phyloP scores from a whole-genome alignment of 1,139 yeast genomes.

The Pneumocystis oryctolagi region DNA sequence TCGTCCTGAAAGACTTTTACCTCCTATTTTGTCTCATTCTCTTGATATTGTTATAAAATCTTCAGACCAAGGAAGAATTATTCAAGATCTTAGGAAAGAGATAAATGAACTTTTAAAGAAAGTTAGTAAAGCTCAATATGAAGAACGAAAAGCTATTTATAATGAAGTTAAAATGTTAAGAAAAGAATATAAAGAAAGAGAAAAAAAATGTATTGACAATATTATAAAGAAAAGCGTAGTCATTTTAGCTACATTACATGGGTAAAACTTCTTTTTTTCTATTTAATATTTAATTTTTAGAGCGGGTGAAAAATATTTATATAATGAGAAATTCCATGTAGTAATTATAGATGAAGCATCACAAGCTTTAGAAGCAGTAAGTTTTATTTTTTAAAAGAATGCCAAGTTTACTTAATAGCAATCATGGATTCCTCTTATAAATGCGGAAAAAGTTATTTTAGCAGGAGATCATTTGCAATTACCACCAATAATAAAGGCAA shows the following conservation, averaged over 20 bases:
- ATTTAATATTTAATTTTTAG: constrained; percentile 37
- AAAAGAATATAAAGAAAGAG: constrained; percentile 54
- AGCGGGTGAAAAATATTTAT: constrained; percentile 32
- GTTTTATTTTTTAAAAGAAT: neutral
- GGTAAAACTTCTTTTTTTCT: constrained; percentile 38
- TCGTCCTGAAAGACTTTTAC: constrained; percentile 76
- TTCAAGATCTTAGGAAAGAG: constrained; percentile 60
- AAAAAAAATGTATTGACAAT: constrained; percentile 46
- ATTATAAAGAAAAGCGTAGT: constrained; percentile 50
- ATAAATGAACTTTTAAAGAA: constrained; percentile 41
- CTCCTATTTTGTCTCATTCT: constrained; percentile 52
- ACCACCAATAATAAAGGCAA: constrained; percentile 33
- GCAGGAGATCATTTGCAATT: constrained; percentile 65
- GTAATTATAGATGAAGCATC: constrained; percentile 90
- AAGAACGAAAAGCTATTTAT: constrained; percentile 57
- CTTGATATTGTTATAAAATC: constrained; percentile 56
- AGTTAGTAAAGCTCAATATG: constrained; percentile 51
- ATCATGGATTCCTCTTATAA: constrained; percentile 86
- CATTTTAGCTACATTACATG: constrained; percentile 72
- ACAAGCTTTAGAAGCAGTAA: constrained; percentile 66
- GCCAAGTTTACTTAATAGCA: constrained; percentile 26
- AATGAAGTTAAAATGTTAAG: constrained; percentile 51
- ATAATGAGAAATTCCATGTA: constrained; percentile 44
- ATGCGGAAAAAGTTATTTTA: constrained; percentile 43
- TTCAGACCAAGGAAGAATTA: constrained; percentile 46